Base-by-base conservation (phyloP, 805 yeast genomes). In the Candida schatavii region DNA sequence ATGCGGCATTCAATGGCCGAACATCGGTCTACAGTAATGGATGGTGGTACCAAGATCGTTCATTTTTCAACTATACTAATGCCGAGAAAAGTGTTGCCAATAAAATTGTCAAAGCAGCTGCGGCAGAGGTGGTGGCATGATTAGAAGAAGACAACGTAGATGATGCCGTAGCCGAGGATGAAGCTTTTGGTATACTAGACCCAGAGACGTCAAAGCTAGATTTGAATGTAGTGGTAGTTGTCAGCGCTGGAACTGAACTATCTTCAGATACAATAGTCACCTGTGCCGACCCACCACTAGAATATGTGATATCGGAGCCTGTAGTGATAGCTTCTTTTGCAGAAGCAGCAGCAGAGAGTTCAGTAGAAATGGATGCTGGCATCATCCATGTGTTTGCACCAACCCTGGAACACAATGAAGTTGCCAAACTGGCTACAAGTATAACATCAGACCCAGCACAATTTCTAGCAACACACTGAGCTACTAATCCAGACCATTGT, bases 341-440 rank as follows among this genome's bases (percentile, higher is more conserved):
- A 39, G 3, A 48, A 17, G 54, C 68, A 17, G 71, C 70, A 11
- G 40, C 30, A 17, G 51, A 41, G 25, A 70, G 42, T 13, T 41
- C 57, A 7, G 62, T 47, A 4, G 72, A 61, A 34, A 66, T 50
- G 4, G 72, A 62, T 3, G 68, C 67, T 22, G 76, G 77, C 70
- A 73, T 65, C 54, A 64, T 55, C 77, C 77, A 72, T 10, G 60
- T 49, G 40, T 62, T 55, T 21, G 72, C 74, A 25, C 76, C 75
- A 13, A 62, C 75, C 13, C 52, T 47, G 29, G 59, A 48, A 47
- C 78, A 73, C 39, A 73, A 48, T 2, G 74, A 67, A 26, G 52
- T 51, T n/a, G 77, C 77, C 40, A 69, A 59, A 11, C 55, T 43
- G 17, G 42, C 28, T 13, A 18, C 33, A 17, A 18, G 13, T 14